phyloP scores from a whole-genome alignment of 2,329 filamentous ascomycete genomes.

The Fusarium pininemorale region DNA sequence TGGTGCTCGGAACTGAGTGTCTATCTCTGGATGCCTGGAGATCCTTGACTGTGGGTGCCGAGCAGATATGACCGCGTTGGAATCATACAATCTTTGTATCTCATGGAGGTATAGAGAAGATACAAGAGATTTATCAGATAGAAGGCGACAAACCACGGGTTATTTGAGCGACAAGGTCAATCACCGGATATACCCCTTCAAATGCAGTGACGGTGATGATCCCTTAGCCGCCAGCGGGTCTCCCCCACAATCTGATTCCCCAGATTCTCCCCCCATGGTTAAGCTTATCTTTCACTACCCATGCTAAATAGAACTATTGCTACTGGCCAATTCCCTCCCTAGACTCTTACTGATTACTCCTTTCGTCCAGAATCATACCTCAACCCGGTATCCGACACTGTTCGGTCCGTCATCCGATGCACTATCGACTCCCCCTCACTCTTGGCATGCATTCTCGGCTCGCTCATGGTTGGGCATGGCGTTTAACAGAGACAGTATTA shows the following conservation, averaged over 20 bases:
- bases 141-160: rapidly evolving
- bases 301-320: not conserved
- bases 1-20: not conserved
- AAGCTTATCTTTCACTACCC: not conserved
- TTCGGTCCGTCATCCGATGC: conserved; percentile 1
- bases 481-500: not conserved
- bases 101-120: rapidly evolving
- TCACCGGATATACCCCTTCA: not conserved
- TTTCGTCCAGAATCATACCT: not conserved
- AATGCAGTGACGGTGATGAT: not conserved
- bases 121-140: not conserved
- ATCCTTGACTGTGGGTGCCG: not conserved
- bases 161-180: not conserved
- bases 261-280: not conserved
- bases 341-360: not conserved
- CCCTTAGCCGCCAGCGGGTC: conserved; percentile 1
- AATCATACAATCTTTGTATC: not conserved
- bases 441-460: conserved; percentile 16
- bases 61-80: not conserved
- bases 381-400: conserved; percentile 16
- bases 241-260: not conserved
- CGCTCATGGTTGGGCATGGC: not conserved
- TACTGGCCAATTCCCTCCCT: not conserved
- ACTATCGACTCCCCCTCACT: conserved; percentile 13
- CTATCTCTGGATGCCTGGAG: too few relatives aligned